A percentile compares a stretch with the other conserved stretches of the same genome.
These are phyloP conservation scores for Agrocybe pediades DNA, from an alignment of 768 basidiomycete genomes.

Conservation along the genomic window DNA sequence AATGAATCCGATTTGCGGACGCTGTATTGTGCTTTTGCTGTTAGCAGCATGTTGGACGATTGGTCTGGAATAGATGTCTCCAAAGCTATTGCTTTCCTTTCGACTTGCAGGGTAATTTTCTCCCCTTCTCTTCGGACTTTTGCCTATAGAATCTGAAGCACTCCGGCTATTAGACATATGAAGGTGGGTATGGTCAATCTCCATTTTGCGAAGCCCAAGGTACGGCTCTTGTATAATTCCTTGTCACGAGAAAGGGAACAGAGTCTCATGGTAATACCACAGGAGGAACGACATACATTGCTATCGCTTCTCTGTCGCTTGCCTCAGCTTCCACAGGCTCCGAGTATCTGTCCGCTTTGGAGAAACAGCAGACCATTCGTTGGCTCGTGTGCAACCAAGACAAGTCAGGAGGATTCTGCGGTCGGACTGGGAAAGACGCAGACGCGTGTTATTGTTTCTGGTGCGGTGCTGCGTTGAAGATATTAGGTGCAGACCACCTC, in stretches of 20 bases:
- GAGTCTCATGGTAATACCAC: not conserved
- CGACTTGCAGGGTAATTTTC: slow-evolving; percentile 66
- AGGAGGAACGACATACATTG: slow-evolving; percentile 96
- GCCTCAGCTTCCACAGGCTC: slow-evolving; percentile 33
- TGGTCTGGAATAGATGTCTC: slow-evolving; percentile 74
- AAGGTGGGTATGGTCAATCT: slow-evolving; percentile 89
- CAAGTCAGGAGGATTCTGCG: slow-evolving; percentile 77
- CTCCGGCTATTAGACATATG: slow-evolving; percentile 66
- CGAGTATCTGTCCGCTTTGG: slow-evolving; percentile 31
- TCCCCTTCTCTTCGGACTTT: not conserved
- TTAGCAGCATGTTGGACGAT: slow-evolving; percentile 77
- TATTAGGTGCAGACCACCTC: slow-evolving; percentile 61
- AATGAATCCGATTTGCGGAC: slow-evolving; percentile 83
- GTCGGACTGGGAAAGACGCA: slow-evolving; percentile 82
- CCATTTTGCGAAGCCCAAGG: slow-evolving; percentile 87
- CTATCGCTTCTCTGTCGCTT: slow-evolving; percentile 73
- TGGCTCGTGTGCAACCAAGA: slow-evolving; percentile 83
- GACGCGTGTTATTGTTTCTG: slow-evolving; percentile 99
- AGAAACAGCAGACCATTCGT: slow-evolving; percentile 58
- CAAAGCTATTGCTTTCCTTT: slow-evolving; percentile 63
- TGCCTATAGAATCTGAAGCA: slow-evolving; percentile 5
- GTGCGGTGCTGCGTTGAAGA: slow-evolving; percentile 83
- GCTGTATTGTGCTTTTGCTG: slow-evolving; percentile 84
- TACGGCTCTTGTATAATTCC: slow-evolving; percentile 27
- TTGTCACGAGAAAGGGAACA: slow-evolving; percentile 2